Base-by-base conservation (phyloP, 2,329 filamentous ascomycete genomes). In the Periglandula ipomoeae region DNA sequence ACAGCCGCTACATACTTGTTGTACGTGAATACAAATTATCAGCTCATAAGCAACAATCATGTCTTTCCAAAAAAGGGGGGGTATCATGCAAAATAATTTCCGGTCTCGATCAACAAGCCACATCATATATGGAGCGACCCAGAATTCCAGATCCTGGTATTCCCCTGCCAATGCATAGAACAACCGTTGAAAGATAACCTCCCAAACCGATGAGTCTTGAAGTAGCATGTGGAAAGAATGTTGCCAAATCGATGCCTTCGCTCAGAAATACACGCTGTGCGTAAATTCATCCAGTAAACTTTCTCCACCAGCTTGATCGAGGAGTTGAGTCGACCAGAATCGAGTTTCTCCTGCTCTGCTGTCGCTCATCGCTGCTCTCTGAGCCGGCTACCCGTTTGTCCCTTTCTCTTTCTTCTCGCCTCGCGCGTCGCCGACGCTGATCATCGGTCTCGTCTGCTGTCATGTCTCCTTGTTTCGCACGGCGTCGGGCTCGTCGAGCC, bases 261-360 rank as follows among this genome's bases (percentile, higher is more conserved):
- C 35, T 45, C 42, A 37, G 20, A 43, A 49, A 46, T 24, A 40
- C 34, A 50, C 9, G 43, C 38, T 37, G 38, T 42, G 37, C 35
- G 22, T 15, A 11, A n/a, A 46, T 15, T 61, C 53, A 67, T 47
- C 71, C 70, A 5, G 71, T 72, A 46, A 79, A 61, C 66, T 79
- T 79, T 65, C 67, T 76, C 78, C 78, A 81, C 77, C 78, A 80
- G 54, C 75, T 79, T 52, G 72, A 77, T 50, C 75, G 67, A 19
- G 75, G 75, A 11, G 73, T 67, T 37, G 62, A 32, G n/a, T 76
- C 73, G 53, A 68, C 66, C 45, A 71, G 70, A 20, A 67, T 57
- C 19, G 69, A 67, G 37, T 65, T 63, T 19, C 71, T 70, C 20
- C 65, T 64, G 40, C 61, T 65, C 41, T 68, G 67, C 23, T 70